These are phyloP conservation scores for Penicillium sp. DNA, from an alignment of 2,329 filamentous ascomycete species.

Conservation along the genomic window DNA sequence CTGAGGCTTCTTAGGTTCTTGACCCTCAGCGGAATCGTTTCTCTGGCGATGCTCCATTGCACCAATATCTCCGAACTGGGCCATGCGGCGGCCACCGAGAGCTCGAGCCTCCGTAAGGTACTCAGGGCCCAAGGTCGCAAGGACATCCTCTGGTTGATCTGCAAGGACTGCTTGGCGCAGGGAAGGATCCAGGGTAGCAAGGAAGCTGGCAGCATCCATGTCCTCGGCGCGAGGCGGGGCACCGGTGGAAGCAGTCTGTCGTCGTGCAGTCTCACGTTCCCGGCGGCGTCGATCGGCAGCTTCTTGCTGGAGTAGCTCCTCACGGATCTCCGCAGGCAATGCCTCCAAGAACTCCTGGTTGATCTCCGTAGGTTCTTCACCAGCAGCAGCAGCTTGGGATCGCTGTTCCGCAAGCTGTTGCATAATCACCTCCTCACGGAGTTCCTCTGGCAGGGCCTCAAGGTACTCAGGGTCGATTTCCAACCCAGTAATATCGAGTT, in stretches of 20 bases:
- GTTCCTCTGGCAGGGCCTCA: constrained; percentile 93
- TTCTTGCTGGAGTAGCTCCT: constrained; percentile 89
- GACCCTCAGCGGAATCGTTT: constrained; percentile 41
- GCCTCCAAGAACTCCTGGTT: constrained; percentile 93
- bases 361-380: constrained; percentile 65
- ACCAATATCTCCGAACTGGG: constrained; percentile 51
- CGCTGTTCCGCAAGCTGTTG: constrained; percentile 81
- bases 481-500: constrained; percentile 89
- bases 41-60: constrained; percentile 38
- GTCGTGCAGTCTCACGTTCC: constrained; percentile 76
- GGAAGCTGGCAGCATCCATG: constrained; percentile 89
- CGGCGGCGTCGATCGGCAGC: constrained; percentile 82
- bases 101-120: constrained; percentile 82
- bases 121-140: constrained; percentile 79
- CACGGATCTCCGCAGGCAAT: constrained; percentile 81
- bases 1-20: constrained; percentile 61
- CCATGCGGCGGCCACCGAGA: constrained; percentile 57
- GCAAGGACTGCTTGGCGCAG: constrained; percentile 83
- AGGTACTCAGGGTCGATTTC: constrained; percentile 94
- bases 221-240: constrained; percentile 63
- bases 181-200: constrained; percentile 81
- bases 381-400: constrained; percentile 68
- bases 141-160: constrained; percentile 85
- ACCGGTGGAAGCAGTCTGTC: constrained; percentile 54
- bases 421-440: constrained; percentile 93